Base-by-base conservation (phyloP, 495 filamentous ascomycete species). In the Arthonia radiata region DNA sequence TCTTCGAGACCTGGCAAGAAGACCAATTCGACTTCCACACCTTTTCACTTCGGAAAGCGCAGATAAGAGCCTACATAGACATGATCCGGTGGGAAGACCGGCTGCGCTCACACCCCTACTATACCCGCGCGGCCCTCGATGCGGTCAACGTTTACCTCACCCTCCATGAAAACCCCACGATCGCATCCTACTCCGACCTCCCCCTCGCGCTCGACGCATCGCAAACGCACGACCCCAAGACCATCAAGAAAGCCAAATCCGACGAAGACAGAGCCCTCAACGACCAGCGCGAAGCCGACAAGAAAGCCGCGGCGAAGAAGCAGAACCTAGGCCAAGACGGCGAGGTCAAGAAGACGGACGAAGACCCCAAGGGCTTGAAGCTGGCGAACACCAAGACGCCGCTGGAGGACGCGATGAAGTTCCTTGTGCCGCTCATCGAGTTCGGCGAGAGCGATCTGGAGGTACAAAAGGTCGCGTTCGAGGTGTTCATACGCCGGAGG, bases 21-120 rank as follows among this genome's bases (percentile, higher is more conserved):
- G 86, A 99, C 37, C 86, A 99, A 39, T 93, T 92, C 39, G 86
- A 99, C 43, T 99, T 99, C 57, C 86, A 99, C 52, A 76, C 67
- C 47, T 99, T 94, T 52, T 93, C 82, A 5, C 55, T 94, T 4
- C 60, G 82, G 6, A 94, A 94, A 49, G 86, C 89, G 4, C 83
- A 90, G 57, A 75, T 94, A 32, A 56, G 86, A 25, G 78, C 89
- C 0, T 99, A 99, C 41, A 56, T 94, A 12, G 80, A 92, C 34
- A 91, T 94, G 79, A 55, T 94, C 14, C 67, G 76, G 32, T 99
- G 86, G 86, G 83, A 94, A 40, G 82, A 99, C 37, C 59, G 62
- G 29, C 48, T 94, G 18, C 66, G 82, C 14, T 74, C 82, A 32
- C 86, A 99, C 41, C 83, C 86, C 5, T 91, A 90, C 57, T 99